A percentile compares a stretch with the other conserved stretches of the same genome.
These are phyloP conservation scores for Lippia alba DNA, from an alignment of 305 asterid genomes.

Conservation along the genomic window DNA sequence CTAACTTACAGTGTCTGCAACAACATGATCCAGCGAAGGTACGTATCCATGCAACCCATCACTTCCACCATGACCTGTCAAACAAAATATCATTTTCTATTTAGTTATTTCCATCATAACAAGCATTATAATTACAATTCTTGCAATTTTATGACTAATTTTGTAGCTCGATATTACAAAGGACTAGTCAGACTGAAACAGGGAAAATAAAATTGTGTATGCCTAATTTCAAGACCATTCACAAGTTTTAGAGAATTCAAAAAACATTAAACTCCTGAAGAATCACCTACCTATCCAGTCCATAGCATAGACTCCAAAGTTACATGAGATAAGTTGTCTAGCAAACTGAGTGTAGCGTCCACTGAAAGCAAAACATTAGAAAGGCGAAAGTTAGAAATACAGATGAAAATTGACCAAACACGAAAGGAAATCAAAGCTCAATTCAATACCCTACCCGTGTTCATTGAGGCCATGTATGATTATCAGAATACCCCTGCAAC, in stretches of 20 bases:
- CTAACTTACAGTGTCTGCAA: slow-evolving; percentile 88
- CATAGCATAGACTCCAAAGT: slow-evolving; percentile 93
- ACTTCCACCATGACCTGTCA: slow-evolving; percentile 93
- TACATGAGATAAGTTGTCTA: slow-evolving; percentile 71
- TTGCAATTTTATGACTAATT: slow-evolving; percentile 4
- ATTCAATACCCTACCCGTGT: slow-evolving; percentile 64
- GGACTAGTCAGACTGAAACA: neutral
- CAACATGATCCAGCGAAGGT: slow-evolving; percentile 95
- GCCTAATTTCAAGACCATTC: slow-evolving; percentile 9
- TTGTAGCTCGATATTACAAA: neutral
- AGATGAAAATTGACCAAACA: neutral
- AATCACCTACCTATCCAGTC: slow-evolving; percentile 84
- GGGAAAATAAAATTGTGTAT: neutral
- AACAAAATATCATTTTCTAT: slow-evolving; percentile 26
- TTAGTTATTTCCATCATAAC: neutral
- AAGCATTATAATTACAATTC: neutral
- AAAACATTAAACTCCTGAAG: neutral
- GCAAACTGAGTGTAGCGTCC: slow-evolving; percentile 88
- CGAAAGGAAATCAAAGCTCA: slow-evolving; percentile 16
- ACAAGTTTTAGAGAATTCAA: neutral
- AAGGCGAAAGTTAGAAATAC: neutral
- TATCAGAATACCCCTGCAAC: slow-evolving; percentile 82
- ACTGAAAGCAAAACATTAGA: slow-evolving; percentile 52
- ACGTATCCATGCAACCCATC: slow-evolving; percentile 99
- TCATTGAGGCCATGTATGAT: slow-evolving; percentile 96